Conservation (phyloP, 208 protist species). For the Trichomonas vaginalis region DNA sequence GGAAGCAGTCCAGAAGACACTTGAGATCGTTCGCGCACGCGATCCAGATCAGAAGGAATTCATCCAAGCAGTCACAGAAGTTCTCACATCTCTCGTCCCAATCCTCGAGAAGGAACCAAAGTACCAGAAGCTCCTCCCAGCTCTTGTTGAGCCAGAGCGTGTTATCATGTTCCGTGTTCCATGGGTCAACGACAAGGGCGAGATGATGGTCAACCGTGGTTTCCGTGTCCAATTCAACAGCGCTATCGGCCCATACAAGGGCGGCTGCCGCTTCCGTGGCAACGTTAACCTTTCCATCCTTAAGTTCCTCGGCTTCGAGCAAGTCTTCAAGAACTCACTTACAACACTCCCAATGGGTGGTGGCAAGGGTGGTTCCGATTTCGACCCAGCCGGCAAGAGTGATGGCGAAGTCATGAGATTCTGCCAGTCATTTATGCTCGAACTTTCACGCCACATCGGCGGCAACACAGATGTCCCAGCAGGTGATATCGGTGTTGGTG, state of each 20-base stretch:
- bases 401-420: slow-evolving; percentile 63
- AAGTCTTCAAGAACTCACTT: slow-evolving; percentile 76
- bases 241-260: slow-evolving; percentile 73
- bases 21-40: background rate
- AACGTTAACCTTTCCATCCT: slow-evolving; percentile 19
- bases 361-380: slow-evolving; percentile 72
- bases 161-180: slow-evolving; percentile 64
- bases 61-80: slow-evolving; percentile 50
- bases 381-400: slow-evolving; percentile 69
- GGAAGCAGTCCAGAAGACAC: background rate
- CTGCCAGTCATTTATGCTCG: too few relatives aligned
- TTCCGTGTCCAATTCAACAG: slow-evolving; percentile 73
- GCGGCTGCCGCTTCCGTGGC: slow-evolving; percentile 52
- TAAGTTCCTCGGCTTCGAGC: slow-evolving; percentile 72
- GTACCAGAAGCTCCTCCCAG: slow-evolving; percentile 53
- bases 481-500: too few relatives aligned
- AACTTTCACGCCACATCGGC: too few relatives aligned
- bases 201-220: slow-evolving; percentile 61
- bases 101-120: slow-evolving; percentile 58
- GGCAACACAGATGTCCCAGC: too few relatives aligned
- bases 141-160: slow-evolving; percentile 63
- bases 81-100: slow-evolving; percentile 56
- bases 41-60: slow-evolving; percentile 6
- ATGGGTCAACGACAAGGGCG: slow-evolving; percentile 64
- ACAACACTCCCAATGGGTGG: slow-evolving; percentile 68